A percentile compares a stretch with the other conserved stretches of the same genome.
Conservation (phyloP, 2,329 filamentous ascomycete genomes). For the Ambrosiella xylebori region DNA sequence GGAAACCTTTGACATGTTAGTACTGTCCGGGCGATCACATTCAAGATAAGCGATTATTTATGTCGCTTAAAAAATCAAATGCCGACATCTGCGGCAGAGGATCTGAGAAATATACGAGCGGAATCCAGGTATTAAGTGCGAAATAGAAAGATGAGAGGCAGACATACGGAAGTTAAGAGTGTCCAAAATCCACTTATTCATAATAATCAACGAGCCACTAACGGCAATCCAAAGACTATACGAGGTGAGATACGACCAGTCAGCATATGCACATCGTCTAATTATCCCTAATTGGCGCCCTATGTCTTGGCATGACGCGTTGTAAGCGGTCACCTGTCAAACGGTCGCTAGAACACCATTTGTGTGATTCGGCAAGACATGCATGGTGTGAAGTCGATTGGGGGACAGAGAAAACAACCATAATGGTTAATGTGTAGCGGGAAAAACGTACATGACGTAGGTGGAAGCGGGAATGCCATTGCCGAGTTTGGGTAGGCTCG, state of each 20-base stretch:
- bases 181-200: constrained; percentile 97
- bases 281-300: background rate
- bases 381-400: background rate
- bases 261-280: constrained; percentile 4
- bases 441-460: constrained; percentile 51
- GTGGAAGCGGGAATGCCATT: constrained; percentile 58
- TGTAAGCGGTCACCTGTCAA: too few species aligned
- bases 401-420: background rate
- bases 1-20: constrained; percentile 33
- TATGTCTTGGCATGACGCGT: background rate
- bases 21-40: too few species aligned
- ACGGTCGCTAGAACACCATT: too few species aligned
- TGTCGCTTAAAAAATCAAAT: background rate
- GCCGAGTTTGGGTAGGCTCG: constrained; percentile 54
- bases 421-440: background rate
- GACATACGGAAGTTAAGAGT: constrained; percentile 54
- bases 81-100: background rate
- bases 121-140: background rate
- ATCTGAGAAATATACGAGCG: background rate
- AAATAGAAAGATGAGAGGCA: background rate
- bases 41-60: too few species aligned
- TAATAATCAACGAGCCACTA: constrained; percentile 87
- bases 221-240: constrained; percentile 57
- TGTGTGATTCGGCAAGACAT: too few species aligned
- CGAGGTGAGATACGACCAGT: background rate